Evolutionary conservation across 306 rosid species (phyloP).

Genomic region (Acacia confusa): DNA sequence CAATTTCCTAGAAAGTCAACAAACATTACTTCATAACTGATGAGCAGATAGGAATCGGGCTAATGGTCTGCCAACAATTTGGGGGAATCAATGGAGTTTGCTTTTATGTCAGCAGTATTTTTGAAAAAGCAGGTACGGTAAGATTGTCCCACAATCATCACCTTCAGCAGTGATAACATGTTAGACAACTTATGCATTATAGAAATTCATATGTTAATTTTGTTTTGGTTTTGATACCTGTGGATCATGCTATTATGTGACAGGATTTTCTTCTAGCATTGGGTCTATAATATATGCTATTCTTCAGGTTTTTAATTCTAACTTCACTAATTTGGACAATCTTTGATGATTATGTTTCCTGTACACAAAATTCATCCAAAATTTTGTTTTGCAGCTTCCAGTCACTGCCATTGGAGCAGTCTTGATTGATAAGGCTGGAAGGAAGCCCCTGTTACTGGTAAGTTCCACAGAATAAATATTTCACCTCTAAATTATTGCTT

Average conservation of each 20-base stretch:
- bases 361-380: neutral
- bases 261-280: constrained; percentile 66
- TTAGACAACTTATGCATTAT: neutral
- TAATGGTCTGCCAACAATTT: constrained; percentile 88
- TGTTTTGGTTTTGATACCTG: constrained; percentile 9
- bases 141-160: neutral
- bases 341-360: neutral
- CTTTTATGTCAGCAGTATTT: constrained; percentile 77
- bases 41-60: constrained; percentile 79
- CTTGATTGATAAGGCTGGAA: constrained; percentile 69
- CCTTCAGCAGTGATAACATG: neutral
- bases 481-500: constrained; percentile 15
- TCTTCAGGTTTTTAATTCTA: constrained; percentile 62
- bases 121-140: constrained; percentile 71
- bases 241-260: neutral
- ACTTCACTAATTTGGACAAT: neutral
- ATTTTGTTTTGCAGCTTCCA: constrained; percentile 52
- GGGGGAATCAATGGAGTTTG: constrained; percentile 90
- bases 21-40: neutral
- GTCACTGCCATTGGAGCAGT: constrained; percentile 63
- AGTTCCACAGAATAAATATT: neutral
- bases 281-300: constrained; percentile 68
- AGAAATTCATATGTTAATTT: constrained; percentile 18
- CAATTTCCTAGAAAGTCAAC: constrained; percentile 3
- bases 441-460: constrained; percentile 89